phyloP scores from a whole-genome alignment of 2,329 filamentous ascomycete species.

The Escovopsis sp. region DNA sequence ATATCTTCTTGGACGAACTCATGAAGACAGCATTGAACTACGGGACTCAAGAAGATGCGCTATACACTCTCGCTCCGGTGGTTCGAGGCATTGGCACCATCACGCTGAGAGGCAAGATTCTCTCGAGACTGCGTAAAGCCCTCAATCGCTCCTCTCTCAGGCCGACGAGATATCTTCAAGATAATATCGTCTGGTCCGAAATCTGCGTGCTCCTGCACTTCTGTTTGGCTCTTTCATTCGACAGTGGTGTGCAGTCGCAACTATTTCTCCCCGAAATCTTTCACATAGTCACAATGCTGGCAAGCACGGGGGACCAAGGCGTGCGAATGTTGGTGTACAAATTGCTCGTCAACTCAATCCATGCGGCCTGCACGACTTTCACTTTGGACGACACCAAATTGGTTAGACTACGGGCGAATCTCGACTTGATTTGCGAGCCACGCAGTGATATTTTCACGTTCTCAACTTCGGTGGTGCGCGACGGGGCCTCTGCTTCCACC shows the following conservation, averaged over 20 bases:
- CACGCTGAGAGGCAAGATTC: constrained; percentile 49
- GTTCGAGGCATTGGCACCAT: constrained; percentile 49
- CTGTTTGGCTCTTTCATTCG: constrained; percentile 51
- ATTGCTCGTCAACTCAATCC: constrained; percentile 50
- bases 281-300: constrained; percentile 56
- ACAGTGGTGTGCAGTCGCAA: constrained; percentile 52
- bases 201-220: constrained; percentile 53
- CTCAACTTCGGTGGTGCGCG: constrained; percentile 29
- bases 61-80: constrained; percentile 47
- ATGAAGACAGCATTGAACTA: constrained; percentile 46
- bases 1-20: constrained; percentile 53
- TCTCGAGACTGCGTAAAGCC: constrained; percentile 50
- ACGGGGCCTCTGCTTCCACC: constrained; percentile 39
- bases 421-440: constrained; percentile 45
- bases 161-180: constrained; percentile 49
- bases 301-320: constrained; percentile 46
- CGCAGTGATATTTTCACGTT: constrained; percentile 42
- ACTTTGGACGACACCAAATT: constrained; percentile 43
- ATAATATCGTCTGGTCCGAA: constrained; percentile 56
- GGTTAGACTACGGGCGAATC: constrained; percentile 37
- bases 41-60: constrained; percentile 41
- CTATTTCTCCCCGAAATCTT: constrained; percentile 55
- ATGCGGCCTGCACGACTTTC: constrained; percentile 53
- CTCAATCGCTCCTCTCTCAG: constrained; percentile 52
- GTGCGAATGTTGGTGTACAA: constrained; percentile 46